Percentiles rank a stretch among this genome's conserved stretches.
phyloP scores from a whole-genome alignment of 306 rosid species.

The Vigna reflexopilosa region DNA sequence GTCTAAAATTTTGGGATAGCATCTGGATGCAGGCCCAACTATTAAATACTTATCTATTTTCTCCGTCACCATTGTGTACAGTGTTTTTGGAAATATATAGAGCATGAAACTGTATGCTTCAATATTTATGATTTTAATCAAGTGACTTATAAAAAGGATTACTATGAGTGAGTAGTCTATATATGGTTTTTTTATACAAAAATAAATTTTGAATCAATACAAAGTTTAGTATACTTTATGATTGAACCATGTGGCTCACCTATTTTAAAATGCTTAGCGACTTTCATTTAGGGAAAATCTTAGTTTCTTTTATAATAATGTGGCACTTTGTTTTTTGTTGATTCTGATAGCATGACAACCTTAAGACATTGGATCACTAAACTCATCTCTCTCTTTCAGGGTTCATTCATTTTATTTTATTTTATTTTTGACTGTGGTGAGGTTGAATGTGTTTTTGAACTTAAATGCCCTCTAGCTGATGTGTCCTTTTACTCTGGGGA shows the following conservation, averaged over 20 bases:
- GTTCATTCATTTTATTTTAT: neutral
- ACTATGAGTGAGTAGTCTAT: too few relatives aligned
- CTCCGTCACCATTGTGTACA: neutral
- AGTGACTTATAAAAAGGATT: neutral
- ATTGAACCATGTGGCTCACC: constrained; percentile 7
- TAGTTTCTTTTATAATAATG: neutral
- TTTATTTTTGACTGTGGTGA: neutral
- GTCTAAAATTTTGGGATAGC: neutral
- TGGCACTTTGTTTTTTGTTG: neutral
- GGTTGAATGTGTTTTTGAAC: constrained; percentile 3
- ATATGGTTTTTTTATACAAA: too few relatives aligned
- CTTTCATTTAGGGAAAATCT: constrained; percentile 29
- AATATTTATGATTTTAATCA: constrained; percentile 11
- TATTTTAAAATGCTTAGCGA: neutral
- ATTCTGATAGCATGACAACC: neutral
- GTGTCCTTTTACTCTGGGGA: constrained; percentile 28
- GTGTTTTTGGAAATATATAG: constrained; percentile 11
- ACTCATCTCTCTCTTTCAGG: neutral
- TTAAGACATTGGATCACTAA: neutral
- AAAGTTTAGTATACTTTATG: neutral
- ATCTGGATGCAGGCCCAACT: constrained; percentile 22
- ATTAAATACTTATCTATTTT: neutral
- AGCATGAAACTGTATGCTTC: constrained; percentile 8
- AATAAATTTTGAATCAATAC: too few relatives aligned
- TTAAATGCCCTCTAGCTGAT: constrained; percentile 37